These are phyloP conservation scores for Lasiodiplodia hormozganensis DNA, from an alignment of 2,329 filamentous ascomycete genomes.

Conservation along the genomic window DNA sequence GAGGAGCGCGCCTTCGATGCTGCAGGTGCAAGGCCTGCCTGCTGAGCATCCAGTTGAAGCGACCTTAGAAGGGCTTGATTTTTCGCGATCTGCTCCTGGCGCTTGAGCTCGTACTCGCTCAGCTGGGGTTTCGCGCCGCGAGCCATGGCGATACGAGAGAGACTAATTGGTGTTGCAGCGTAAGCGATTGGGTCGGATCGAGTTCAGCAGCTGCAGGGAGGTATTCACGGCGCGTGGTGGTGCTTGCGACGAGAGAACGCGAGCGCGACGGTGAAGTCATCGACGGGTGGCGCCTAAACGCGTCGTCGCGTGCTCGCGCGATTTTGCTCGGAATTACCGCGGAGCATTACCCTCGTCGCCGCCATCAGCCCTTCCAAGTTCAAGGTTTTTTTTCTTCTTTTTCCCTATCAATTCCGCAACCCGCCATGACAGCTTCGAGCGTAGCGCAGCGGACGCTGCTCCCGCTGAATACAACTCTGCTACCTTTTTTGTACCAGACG, in stretches of 20 bases:
- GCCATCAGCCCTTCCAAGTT: not conserved
- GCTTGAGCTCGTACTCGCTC: conserved; percentile 85
- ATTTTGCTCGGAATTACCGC: not conserved
- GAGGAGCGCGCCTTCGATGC: conserved; percentile 57
- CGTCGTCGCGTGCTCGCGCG: conserved; percentile 29
- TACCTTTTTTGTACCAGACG: conserved; percentile 77
- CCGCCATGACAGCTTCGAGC: conserved; percentile 2
- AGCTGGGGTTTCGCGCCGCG: conserved; percentile 58
- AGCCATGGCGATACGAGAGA: conserved; percentile 40
- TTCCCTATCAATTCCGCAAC: not conserved
- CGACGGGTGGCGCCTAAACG: conserved; percentile 2
- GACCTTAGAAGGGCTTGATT: conserved; percentile 84
- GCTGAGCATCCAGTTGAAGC: conserved; percentile 70
- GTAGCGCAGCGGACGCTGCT: not conserved
- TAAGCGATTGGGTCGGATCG: not conserved
- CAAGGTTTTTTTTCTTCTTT: not conserved
- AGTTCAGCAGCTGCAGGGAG: not conserved
- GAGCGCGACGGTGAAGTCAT: conserved; percentile 22
- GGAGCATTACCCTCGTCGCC: not conserved
- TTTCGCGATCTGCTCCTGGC: conserved; percentile 84
- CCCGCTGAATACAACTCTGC: conserved; percentile 48
- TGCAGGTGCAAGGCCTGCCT: conserved; percentile 70
- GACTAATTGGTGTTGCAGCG: not conserved
- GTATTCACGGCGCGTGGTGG: not conserved
- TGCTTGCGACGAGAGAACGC: conserved; percentile 8